Evolutionary conservation across 2,329 filamentous ascomycete species (phyloP).

Genomic region (Cladophialophora bantiana): DNA sequence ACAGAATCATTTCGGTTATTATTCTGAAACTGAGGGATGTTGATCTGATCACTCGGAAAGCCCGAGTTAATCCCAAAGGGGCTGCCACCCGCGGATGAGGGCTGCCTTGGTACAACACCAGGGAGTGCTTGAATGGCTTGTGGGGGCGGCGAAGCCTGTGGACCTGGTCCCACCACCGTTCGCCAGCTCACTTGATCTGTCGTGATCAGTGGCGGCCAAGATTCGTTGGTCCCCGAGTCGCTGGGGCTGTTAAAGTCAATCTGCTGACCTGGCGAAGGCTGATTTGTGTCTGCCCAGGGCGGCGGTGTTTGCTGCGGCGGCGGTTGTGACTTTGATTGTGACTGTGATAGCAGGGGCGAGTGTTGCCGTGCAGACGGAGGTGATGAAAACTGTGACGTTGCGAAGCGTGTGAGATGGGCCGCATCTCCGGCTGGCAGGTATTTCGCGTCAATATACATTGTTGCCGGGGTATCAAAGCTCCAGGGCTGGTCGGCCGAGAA

Average conservation of each 20-base stretch:
- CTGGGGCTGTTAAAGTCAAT: slow-evolving; percentile 36
- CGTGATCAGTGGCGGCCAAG: slow-evolving; percentile 37
- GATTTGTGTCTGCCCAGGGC: slow-evolving; percentile 11
- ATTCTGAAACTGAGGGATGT: slow-evolving; percentile 32
- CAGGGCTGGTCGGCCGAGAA: slow-evolving; percentile 28
- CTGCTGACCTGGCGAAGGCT: slow-evolving; percentile 29
- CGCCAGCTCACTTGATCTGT: slow-evolving; percentile 34
- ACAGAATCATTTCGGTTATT: slow-evolving; percentile 42
- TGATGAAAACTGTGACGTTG: not conserved
- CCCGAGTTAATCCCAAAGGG: slow-evolving; percentile 31
- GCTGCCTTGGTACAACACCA: slow-evolving; percentile 30
- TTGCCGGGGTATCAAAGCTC: slow-evolving; percentile 38
- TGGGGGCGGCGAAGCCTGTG: slow-evolving; percentile 11
- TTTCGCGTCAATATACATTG: slow-evolving; percentile 26
- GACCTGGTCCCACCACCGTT: slow-evolving; percentile 20
- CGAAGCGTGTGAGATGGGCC: not conserved
- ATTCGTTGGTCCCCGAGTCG: slow-evolving; percentile 37
- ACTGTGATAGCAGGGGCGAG: slow-evolving; percentile 18
- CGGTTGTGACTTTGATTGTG: slow-evolving; percentile 5
- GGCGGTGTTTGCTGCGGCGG: slow-evolving; percentile 15
- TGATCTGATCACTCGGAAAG: slow-evolving; percentile 35
- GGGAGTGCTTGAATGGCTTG: slow-evolving; percentile 23
- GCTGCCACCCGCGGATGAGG: slow-evolving; percentile 32
- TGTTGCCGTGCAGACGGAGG: slow-evolving; percentile 15
- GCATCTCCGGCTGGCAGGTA: not conserved